A percentile compares a stretch with the other conserved stretches of the same genome.
Evolutionary conservation across 192 early-diverging fungal species (phyloP).

Genomic region (Rhizophagus clarus): DNA sequence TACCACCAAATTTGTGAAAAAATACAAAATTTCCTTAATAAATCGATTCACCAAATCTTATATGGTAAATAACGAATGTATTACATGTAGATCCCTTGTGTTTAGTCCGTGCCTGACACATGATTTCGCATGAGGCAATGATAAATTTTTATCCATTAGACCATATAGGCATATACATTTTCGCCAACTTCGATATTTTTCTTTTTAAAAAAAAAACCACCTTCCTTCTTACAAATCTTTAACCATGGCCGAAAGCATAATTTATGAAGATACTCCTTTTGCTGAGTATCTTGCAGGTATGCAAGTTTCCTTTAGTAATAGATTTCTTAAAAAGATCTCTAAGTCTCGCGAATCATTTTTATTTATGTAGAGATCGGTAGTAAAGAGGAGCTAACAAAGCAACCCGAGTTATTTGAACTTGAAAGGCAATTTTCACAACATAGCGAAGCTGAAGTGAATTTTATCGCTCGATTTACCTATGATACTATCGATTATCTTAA

Average conservation of each 20-base stretch:
- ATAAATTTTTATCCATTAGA: no score
- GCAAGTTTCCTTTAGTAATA: not conserved
- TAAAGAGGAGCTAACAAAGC: slow-evolving; percentile 33
- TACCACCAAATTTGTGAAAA: no score
- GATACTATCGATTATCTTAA: not conserved
- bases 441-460: not conserved
- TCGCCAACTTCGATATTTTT: no score
- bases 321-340: not conserved
- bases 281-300: slow-evolving; percentile 63
- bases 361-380: slow-evolving; percentile 38
- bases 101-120: no score
- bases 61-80: no score
- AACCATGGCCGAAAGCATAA: slow-evolving; percentile 56
- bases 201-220: no score
- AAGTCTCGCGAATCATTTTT: not conserved
- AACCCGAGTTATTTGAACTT: slow-evolving; percentile 17
- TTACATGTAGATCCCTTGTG: no score
- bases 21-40: no score
- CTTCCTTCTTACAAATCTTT: no score
- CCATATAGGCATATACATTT: no score
- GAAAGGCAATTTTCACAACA: not conserved
- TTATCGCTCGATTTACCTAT: not conserved
- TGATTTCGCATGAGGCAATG: no score
- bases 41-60: no score
- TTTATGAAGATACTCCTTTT: slow-evolving; percentile 67